Base-by-base conservation (phyloP, 371 early-diverging fungal species). In the Syncephalastrum racemosum region DNA sequence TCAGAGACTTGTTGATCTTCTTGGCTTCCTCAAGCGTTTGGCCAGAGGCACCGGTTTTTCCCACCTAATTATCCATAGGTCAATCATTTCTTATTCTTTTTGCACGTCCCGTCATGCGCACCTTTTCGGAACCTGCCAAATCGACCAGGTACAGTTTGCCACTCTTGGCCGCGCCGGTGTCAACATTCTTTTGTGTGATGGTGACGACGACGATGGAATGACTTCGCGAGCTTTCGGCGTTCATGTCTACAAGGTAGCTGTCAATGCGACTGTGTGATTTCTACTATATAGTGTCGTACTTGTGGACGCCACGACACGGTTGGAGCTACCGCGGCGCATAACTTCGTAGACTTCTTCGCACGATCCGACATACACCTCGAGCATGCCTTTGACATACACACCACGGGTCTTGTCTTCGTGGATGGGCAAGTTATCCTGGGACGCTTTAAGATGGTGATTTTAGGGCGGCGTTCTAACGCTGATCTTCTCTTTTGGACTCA, bases 111-210 rank as follows among this genome's bases (percentile, higher is more conserved):
- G 13, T 19, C n/a, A 12, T 47, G 25, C 27, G 16, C 31, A 80
- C 84, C 81, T 96, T 96, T 84, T 99, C 99, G 23, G 99, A 99
- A 70, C 99, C 99, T 39, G 99, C 99, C 67, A 99, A 78, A 90
- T 99, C 99, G 50, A 99, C 98, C 55, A 99, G 81, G 62, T 89
- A 94, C 43, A 99, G 83, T 60, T 92, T 92, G 49, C 96, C 94
- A 54, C 89, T 86, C 71, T 92, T 94, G 53, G 84, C 87, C 63
- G 89, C 90, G 20, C 97, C 97, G 51, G 89, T 91, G n/a, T 80
- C 71, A 45, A 93, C 64, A 71, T 97, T 95, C 82, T 97, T 95
- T 72, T 96, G 93, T 23, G 85, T 88, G 63, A 99, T 87, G 13
- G 91, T 92, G 39, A 99, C 83, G n/a, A 95, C 90, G 68, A 99